A percentile compares a stretch with the other conserved stretches of the same genome.
phyloP scores from a whole-genome alignment of 2,329 filamentous ascomycete genomes.

The Diaporthe helianthi region DNA sequence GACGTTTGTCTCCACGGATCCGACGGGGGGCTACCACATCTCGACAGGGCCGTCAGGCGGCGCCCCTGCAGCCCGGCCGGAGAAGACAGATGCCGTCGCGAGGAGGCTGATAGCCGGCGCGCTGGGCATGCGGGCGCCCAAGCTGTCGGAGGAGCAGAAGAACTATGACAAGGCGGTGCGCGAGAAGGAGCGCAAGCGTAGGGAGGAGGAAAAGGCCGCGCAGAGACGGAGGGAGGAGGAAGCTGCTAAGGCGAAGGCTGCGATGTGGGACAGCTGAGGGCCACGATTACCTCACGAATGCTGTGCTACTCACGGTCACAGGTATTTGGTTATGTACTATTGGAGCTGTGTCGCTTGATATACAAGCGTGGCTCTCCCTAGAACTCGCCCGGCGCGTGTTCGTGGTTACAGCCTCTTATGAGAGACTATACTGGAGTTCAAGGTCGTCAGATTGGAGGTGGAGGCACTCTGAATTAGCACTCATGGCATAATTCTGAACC shows the following conservation, averaged over 20 bases:
- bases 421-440: background rate
- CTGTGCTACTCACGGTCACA: background rate
- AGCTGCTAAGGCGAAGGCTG: slow-evolving; percentile 77
- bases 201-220: slow-evolving; percentile 74
- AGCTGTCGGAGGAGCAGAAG: slow-evolving; percentile 85
- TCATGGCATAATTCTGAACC: background rate
- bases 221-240: slow-evolving; percentile 67
- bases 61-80: slow-evolving; percentile 60
- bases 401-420: background rate
- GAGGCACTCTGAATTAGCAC: background rate
- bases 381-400: background rate
- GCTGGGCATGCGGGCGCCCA: slow-evolving; percentile 80
- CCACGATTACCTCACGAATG: background rate
- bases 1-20: slow-evolving; percentile 19
- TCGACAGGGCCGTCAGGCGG: background rate
- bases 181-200: slow-evolving; percentile 82
- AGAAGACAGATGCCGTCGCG: slow-evolving; percentile 94
- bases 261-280: slow-evolving; percentile 81
- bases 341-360: background rate
- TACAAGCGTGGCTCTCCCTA: background rate
- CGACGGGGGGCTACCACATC: slow-evolving; percentile 16
- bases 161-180: slow-evolving; percentile 84
- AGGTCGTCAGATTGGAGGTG: background rate
- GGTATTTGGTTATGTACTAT: background rate
- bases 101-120: slow-evolving; percentile 88